Percentiles rank a stretch among this genome's conserved stretches.
Conservation (phyloP, 371 early-diverging fungal genomes). For the Syncephalis plumigaleata region DNA sequence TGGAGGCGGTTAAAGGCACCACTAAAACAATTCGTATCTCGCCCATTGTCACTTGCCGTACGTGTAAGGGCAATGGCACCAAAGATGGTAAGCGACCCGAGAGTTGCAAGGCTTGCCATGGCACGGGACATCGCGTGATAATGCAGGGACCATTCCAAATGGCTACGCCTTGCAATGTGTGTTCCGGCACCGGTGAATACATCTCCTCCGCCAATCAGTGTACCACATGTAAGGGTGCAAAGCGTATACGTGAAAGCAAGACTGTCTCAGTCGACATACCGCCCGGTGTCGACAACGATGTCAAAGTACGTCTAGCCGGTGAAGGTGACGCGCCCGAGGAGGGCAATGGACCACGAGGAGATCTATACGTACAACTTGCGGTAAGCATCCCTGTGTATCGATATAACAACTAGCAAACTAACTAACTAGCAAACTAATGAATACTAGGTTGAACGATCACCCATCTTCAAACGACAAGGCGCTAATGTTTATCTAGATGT, state of each 20-base stretch:
- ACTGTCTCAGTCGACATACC: conserved; percentile 64
- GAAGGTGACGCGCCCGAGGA: conserved; percentile 74
- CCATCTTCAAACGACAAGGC: conserved; percentile 59
- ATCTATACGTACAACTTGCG: conserved; percentile 53
- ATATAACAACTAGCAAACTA: too few species aligned
- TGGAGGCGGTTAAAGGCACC: conserved; percentile 77
- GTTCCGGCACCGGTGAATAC: conserved; percentile 62
- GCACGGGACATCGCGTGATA: conserved; percentile 68
- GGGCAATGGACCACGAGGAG: conserved; percentile 55
- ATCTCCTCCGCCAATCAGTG: conserved; percentile 55
- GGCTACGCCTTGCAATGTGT: conserved; percentile 52
- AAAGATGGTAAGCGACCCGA: conserved; percentile 48
- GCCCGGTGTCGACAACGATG: conserved; percentile 58
- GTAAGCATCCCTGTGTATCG: too few species aligned
- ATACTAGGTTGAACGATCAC: conserved; percentile 38
- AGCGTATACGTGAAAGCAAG: conserved; percentile 49
- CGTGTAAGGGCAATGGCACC: conserved; percentile 67
- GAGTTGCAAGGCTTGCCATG: conserved; percentile 59
- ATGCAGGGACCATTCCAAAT: conserved; percentile 17
- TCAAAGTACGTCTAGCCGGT: conserved; percentile 49
- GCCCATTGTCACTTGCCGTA: conserved; percentile 42
- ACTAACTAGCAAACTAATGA: too few species aligned
- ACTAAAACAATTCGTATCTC: conserved; percentile 38
- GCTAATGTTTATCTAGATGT: conserved; percentile 53
- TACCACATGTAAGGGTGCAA: conserved; percentile 57